Base-by-base conservation (phyloP, 2,329 filamentous ascomycete genomes). In the Phaeosphaeriaceae sp. region DNA sequence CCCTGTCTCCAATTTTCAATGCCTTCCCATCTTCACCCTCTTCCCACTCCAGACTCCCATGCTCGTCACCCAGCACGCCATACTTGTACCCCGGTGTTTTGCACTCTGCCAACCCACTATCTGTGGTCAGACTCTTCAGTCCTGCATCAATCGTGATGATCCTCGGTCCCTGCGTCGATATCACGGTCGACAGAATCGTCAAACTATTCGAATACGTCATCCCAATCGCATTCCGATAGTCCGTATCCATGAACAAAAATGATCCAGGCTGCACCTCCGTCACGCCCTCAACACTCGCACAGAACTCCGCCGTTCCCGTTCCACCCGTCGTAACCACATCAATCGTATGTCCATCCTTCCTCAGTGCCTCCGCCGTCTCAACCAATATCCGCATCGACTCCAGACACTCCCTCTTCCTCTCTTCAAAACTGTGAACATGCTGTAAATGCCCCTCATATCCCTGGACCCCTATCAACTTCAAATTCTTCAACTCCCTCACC, bases 201-300 rank as follows among this genome's bases (percentile, higher is more conserved):
- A 85, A 60, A 49, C 82, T 84, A 61, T 85, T 81, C 0, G 77
- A 75, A 65, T 83, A 86, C 55, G 80, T 79, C 0, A 76, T 72
- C 0, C 84, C 84, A 0, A 86, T 77, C 0, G 84, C 84, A 52
- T 83, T 82, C 2, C 83, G 79, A 63, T 86, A 86, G 64, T 86
- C 84, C 1, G 83, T 84, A 56, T 86, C 84, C 84, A 86, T 86
- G 67, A 86, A 86, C 55, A 86, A 79, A 58, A 86, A 86, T 0
- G 81, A 84, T 0, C 84, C 84, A 0, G 84, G 84, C 64, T 86
- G 84, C 1, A 86, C 73, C 63, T 86, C 84, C 1, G 83, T 86
- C 0, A 86, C 78, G 0, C 83, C 84, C 0, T 80, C 78, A 0
- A 84, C 82, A 0, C 73, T 78, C 1, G 79, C 83, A 55, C 84